Evolutionary conservation across 2,329 filamentous ascomycete genomes (phyloP), one percentile per base, ranked within the genome.

Genomic region (Drechslera avenae): DNA sequence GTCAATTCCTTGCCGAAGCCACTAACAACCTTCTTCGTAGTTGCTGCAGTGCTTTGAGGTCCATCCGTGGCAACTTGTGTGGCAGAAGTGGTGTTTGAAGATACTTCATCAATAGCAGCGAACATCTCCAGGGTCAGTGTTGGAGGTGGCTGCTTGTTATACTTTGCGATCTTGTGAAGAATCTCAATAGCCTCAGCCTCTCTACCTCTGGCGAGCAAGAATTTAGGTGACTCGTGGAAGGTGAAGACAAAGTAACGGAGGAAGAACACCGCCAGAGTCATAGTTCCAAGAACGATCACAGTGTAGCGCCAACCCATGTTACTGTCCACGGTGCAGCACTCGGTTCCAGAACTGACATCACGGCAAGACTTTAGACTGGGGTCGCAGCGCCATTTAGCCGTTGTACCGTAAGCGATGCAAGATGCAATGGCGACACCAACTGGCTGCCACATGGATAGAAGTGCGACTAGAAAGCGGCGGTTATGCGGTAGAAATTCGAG

Each of bases 281-380:
- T 63, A 17, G 39, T 50, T 3, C 65, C 65, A 5, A 68, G 62
- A 4, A 66, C 54, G 28, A 68, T 66, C 31, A 68, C 51, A 34
- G 62, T 62, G 37, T 68, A 68, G 4, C 64, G 59, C 64, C 65
- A 68, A n/a, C 65, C 66, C 66, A 68, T 68, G 34, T 68, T 68
- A 39, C 56, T 62, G 26, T 34, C 49, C 4, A 52, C 49, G 5
- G 49, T 52, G 18, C 49, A 52, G 12, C 49, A 52, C n/a, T 19
- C 37, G 17, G 41, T 39, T 32, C 49, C 49, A 14, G 45, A 13
- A 17, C 8, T 28, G 19, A 37, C 49, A 12, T 30, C n/a, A 13
- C 32, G 56, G 45, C 65, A 68, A 7, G 63, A 59, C 1, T 43
- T 52, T 8, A 66, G 23, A 10, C 31, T 33, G 12, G 57, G 50